Evolutionary conservation across 805 yeast genomes (phyloP).

Genomic region (Kodamaea restingae): DNA sequence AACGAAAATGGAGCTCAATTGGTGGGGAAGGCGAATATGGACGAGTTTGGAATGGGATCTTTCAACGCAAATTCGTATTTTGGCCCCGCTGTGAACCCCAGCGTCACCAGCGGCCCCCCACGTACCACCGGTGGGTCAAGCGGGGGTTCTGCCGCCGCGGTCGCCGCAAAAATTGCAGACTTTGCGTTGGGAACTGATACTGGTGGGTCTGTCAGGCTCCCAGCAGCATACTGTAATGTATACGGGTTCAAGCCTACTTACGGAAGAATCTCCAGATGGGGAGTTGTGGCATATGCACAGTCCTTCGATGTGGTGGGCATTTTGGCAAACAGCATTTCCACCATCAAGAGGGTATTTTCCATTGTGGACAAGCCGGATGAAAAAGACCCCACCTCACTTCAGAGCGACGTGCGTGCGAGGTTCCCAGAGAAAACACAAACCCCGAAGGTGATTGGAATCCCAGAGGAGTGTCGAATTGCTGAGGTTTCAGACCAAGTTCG

Average conservation of each 20-base stretch:
- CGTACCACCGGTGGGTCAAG: slow-evolving; percentile 82
- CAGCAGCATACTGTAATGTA: slow-evolving; percentile 82
- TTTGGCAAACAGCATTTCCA: slow-evolving; percentile 47
- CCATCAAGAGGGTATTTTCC: slow-evolving; percentile 46
- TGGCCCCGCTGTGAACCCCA: slow-evolving; percentile 59
- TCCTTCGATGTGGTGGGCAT: slow-evolving; percentile 93
- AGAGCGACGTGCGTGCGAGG: slow-evolving; percentile 6
- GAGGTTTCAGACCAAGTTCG: slow-evolving; percentile 49
- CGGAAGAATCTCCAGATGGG: slow-evolving; percentile 89
- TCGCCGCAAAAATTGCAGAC: slow-evolving; percentile 65
- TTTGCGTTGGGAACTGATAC: slow-evolving; percentile 93
- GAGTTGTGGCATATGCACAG: slow-evolving; percentile 90
- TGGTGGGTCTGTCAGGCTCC: slow-evolving; percentile 93
- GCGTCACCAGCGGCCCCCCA: slow-evolving; percentile 19
- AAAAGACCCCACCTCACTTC: slow-evolving; percentile 75
- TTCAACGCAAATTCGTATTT: slow-evolving; percentile 51
- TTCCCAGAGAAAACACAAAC: neutral
- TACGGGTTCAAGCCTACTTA: slow-evolving; percentile 92
- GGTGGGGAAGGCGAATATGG: slow-evolving; percentile 86
- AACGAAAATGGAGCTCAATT: slow-evolving; percentile 46
- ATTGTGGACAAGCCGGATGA: slow-evolving; percentile 59
- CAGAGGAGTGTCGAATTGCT: slow-evolving; percentile 58
- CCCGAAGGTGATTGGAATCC: slow-evolving; percentile 61
- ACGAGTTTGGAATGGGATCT: slow-evolving; percentile 98
- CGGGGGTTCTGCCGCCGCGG: slow-evolving; percentile 95